Percentiles rank a stretch among this genome's conserved stretches.
Evolutionary conservation across 139 green algal genomes (phyloP).

Genomic region (Chlorella sp.): DNA sequence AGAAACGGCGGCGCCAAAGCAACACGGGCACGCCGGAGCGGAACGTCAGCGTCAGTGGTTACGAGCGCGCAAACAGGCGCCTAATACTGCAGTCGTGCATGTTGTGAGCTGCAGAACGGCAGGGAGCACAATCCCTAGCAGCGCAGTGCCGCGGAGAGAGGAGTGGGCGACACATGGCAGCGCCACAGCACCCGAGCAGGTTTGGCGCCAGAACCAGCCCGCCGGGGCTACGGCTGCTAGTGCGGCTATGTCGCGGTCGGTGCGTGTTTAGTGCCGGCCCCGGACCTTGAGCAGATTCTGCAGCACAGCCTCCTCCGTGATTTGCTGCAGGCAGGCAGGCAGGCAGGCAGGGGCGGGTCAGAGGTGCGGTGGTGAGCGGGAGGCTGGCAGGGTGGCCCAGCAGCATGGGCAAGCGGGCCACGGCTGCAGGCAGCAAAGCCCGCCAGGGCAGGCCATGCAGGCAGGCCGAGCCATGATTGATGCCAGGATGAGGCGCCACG

Average conservation of each 20-base stretch:
- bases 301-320: conserved; percentile 48
- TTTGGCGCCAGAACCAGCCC: no score
- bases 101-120: no score
- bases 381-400: not conserved
- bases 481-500: no score
- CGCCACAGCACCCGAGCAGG: no score
- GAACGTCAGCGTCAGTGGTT: not conserved
- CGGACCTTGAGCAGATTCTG: conserved; percentile 41
- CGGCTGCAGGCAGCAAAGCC: not conserved
- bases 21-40: not conserved
- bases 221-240: not conserved
- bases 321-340: conserved; percentile 24
- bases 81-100: no score
- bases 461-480: no score
- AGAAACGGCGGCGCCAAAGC: not conserved
- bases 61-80: no score
- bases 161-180: no score
- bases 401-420: not conserved
- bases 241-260: not conserved
- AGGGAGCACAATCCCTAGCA: no score
- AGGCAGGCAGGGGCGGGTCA: not conserved
- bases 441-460: not conserved
- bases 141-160: no score
- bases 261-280: conserved; percentile 10
- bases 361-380: not conserved